Conservation (phyloP, 2,329 filamentous ascomycete genomes). For the Magnaporthiopsis poae region DNA sequence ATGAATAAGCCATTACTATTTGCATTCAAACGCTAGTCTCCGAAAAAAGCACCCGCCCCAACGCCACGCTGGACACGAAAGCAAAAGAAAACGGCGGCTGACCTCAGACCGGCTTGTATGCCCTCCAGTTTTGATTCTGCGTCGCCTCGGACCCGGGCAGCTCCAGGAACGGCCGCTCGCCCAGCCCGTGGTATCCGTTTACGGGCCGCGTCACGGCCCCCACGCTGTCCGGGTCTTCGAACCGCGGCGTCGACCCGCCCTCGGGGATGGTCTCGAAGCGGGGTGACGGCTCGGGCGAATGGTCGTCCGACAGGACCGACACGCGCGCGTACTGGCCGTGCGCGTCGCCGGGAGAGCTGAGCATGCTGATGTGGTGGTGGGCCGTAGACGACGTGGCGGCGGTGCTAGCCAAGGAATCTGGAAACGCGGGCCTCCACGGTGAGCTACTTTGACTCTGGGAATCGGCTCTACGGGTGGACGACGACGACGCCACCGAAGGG, state of each 20-base stretch:
- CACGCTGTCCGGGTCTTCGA: too few relatives aligned
- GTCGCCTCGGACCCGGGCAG: not conserved
- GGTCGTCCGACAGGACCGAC: not conserved
- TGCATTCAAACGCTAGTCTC: too few relatives aligned
- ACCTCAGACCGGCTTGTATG: not conserved
- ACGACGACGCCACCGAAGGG: slow-evolving; percentile 1
- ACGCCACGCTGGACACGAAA: too few relatives aligned
- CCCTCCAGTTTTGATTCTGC: not conserved
- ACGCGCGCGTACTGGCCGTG: slow-evolving; percentile 6
- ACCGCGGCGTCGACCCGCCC: not conserved
- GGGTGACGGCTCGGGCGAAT: slow-evolving; percentile 5
- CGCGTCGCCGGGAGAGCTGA: not conserved
- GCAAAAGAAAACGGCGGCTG: not conserved
- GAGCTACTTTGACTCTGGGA: not conserved
- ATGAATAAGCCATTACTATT: too few relatives aligned
- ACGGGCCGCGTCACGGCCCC: not conserved
- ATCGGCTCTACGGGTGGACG: not conserved
- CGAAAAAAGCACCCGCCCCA: too few relatives aligned
- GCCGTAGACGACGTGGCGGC: not conserved
- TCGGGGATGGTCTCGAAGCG: not conserved
- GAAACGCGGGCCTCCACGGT: not conserved
- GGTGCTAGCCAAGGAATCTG: not conserved
- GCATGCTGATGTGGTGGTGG: not conserved
- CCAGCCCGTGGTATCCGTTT: not conserved
- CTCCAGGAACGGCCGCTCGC: not conserved